phyloP scores from a whole-genome alignment of 2,329 filamentous ascomycete genomes.

The Trichophyton simii region DNA sequence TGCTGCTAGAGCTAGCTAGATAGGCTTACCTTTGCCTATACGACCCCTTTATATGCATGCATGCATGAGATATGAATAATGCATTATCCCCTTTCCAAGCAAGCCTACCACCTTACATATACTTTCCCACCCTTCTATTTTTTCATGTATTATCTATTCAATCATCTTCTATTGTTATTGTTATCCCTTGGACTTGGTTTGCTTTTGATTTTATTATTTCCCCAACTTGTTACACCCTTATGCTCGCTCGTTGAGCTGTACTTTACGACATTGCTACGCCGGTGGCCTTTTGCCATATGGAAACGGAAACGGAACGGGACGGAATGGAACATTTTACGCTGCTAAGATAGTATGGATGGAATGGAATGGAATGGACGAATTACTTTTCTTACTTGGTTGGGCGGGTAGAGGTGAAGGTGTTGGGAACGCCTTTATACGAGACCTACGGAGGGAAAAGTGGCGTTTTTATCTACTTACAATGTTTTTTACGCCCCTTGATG shows the following conservation, averaged over 20 bases:
- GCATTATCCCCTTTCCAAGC: too few species aligned
- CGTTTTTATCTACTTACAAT: background rate
- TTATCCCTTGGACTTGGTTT: background rate
- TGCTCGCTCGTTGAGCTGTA: background rate
- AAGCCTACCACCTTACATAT: too few species aligned
- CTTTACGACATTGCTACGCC: background rate
- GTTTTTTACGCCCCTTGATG: too few species aligned
- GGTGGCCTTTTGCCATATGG: background rate
- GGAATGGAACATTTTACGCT: background rate
- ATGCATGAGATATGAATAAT: background rate
- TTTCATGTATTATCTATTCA: background rate
- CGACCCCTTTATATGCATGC: background rate
- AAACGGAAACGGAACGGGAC: background rate
- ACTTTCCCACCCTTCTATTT: background rate
- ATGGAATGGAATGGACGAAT: background rate
- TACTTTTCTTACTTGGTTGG: background rate
- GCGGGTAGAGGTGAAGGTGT: background rate
- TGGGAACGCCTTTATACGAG: background rate
- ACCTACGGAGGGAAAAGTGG: background rate
- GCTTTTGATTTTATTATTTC: background rate
- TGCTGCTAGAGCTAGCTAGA: constrained; percentile 11
- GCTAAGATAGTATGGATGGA: background rate
- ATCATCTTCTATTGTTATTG: background rate
- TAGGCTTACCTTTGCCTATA: background rate
- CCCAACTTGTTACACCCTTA: background rate